Conservation (phyloP, 768 basidiomycete genomes). For the Lactifluus echinatus region DNA sequence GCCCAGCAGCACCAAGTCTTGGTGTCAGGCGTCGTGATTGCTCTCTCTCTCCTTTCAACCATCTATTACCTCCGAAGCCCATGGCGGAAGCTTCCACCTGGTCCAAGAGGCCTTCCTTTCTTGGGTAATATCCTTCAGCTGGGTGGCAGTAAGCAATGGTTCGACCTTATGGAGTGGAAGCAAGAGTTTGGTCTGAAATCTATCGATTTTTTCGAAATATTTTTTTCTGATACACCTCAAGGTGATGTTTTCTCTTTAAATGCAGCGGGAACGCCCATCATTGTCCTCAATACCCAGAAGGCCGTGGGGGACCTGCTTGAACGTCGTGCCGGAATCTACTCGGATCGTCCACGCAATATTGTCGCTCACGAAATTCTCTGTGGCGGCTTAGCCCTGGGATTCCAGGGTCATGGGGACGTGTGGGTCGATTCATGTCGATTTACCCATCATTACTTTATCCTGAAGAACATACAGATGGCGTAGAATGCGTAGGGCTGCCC, state of each 20-base stretch:
- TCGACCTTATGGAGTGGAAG: slow-evolving; percentile 13
- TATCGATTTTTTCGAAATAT: too few species aligned
- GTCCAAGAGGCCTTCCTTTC: slow-evolving; percentile 11
- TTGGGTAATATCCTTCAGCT: slow-evolving; percentile 12
- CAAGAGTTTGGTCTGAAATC: slow-evolving; percentile 8
- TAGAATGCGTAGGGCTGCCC: slow-evolving; percentile 12
- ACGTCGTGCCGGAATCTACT: slow-evolving; percentile 14
- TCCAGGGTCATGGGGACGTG: slow-evolving; percentile 9
- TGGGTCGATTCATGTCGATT: neutral
- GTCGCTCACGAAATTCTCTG: slow-evolving; percentile 12
- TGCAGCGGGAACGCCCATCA: slow-evolving; percentile 17
- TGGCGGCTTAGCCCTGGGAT: slow-evolving; percentile 13
- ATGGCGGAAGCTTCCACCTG: slow-evolving; percentile 16
- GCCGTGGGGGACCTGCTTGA: slow-evolving; percentile 22
- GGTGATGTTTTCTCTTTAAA: slow-evolving; percentile 18
- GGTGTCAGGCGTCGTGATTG: neutral
- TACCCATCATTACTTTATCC: neutral
- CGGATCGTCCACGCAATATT: slow-evolving; percentile 17
- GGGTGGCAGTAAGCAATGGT: slow-evolving; percentile 12
- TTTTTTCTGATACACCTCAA: neutral
- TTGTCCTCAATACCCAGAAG: slow-evolving; percentile 23
- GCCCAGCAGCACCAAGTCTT: neutral
- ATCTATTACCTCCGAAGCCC: slow-evolving; percentile 12
- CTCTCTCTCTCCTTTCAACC: neutral
- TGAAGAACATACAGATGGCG: slow-evolving; percentile 14